phyloP scores from a whole-genome alignment of 805 yeast genomes.

The Candida ovalis region DNA sequence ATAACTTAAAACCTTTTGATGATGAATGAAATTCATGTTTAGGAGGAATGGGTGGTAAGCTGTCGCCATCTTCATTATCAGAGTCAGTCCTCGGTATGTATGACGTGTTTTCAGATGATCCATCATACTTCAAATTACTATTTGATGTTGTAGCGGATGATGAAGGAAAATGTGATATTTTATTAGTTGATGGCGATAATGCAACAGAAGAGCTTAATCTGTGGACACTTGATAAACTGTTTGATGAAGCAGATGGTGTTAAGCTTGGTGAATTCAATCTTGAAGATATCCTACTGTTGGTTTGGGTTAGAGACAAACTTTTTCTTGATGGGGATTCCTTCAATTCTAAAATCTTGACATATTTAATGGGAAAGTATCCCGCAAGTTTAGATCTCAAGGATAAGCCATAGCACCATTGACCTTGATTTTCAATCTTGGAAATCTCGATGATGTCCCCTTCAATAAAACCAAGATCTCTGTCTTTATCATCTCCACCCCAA shows the following conservation, averaged over 20 bases:
- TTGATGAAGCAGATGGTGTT: slow-evolving; percentile 18
- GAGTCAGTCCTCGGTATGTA: slow-evolving; percentile 1
- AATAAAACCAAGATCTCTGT: slow-evolving; percentile 79
- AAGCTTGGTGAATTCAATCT: slow-evolving; percentile 3
- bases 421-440: slow-evolving; percentile 65
- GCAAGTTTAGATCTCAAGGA: slow-evolving; percentile 73
- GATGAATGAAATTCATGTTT: slow-evolving; percentile 26
- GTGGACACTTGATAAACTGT: slow-evolving; percentile 13
- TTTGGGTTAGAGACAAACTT: slow-evolving; percentile 14
- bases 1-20: slow-evolving; percentile 14
- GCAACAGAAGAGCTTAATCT: slow-evolving; percentile 9
- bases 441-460: slow-evolving; percentile 94
- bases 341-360: slow-evolving; percentile 56
- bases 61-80: slow-evolving; percentile 12
- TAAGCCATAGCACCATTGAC: slow-evolving; percentile 88
- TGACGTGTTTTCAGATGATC: slow-evolving; percentile 9
- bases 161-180: slow-evolving; percentile 5
- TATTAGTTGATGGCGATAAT: slow-evolving; percentile 13
- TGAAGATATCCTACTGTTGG: slow-evolving; percentile 9
- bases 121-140: neutral
- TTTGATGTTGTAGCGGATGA: neutral
- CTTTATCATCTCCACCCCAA: slow-evolving; percentile 90
- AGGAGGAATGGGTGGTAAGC: slow-evolving; percentile 37
- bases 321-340: slow-evolving; percentile 17
- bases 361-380: slow-evolving; percentile 87